phyloP scores from a whole-genome alignment of 1,284 basidiomycete species.

The Takashimella koratensis region DNA sequence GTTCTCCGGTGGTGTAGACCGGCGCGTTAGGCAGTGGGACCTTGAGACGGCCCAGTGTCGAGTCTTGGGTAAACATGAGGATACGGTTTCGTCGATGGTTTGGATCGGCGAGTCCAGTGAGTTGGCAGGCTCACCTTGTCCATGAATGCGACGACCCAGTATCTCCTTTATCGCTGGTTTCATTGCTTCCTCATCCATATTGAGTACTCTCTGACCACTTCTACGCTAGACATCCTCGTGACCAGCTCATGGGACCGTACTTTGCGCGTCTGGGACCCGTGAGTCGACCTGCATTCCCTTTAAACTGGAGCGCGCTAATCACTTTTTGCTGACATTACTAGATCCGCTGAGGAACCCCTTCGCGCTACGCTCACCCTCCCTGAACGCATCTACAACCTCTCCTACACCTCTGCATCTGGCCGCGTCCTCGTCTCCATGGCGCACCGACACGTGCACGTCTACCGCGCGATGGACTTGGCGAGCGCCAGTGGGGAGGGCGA shows the following conservation, averaged over 20 bases:
- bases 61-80: conserved; percentile 51
- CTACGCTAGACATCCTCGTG: conserved; percentile 60
- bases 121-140: too few relatives aligned
- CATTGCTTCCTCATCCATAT: neutral
- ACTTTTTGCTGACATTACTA: conserved; percentile 4
- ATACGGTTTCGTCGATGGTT: conserved; percentile 47
- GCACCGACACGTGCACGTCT: conserved; percentile 80
- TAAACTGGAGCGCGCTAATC: conserved; percentile 21
- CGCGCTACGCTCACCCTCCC: conserved; percentile 63
- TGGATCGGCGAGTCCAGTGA: conserved; percentile 48
- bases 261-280: conserved; percentile 79
- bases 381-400: conserved; percentile 76
- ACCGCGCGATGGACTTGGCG: conserved; percentile 70
- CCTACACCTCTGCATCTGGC: conserved; percentile 39
- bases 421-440: conserved; percentile 87
- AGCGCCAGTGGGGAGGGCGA: conserved; percentile 56
- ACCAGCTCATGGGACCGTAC: conserved; percentile 90
- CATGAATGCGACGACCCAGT: too few relatives aligned
- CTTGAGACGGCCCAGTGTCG: conserved; percentile 47
- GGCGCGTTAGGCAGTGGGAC: conserved; percentile 56
- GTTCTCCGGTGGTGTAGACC: conserved; percentile 51
- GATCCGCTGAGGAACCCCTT: conserved; percentile 54
- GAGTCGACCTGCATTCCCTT: conserved; percentile 50
- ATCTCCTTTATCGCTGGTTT: neutral
- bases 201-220: too few relatives aligned